Evolutionary conservation across 1,139 yeast genomes (phyloP).

Genomic region (Scheffersomyces segobiensis): DNA sequence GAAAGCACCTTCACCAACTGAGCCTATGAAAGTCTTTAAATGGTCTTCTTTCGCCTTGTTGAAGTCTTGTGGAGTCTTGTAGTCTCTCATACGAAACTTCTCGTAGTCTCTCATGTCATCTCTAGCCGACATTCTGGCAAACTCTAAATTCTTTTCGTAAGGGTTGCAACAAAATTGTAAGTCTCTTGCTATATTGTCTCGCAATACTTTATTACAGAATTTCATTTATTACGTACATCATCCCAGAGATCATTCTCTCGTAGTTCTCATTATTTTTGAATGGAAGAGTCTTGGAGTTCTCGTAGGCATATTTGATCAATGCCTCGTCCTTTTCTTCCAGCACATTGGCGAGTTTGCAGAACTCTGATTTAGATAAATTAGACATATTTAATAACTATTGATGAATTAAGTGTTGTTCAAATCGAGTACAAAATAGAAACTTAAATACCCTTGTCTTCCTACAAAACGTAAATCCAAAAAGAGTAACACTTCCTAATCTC

Average conservation of each 20-base stretch:
- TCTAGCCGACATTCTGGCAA: neutral
- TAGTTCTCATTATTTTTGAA: neutral
- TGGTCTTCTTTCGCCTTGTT: neutral
- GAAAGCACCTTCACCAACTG: neutral
- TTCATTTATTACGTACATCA: neutral
- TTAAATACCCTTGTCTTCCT: neutral
- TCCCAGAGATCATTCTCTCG: neutral
- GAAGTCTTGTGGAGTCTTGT: slow-evolving; percentile 1
- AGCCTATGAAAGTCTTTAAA: neutral
- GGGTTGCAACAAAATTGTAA: neutral
- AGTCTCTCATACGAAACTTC: neutral
- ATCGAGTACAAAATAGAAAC: neutral
- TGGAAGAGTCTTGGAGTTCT: neutral
- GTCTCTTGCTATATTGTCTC: neutral
- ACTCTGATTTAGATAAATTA: neutral
- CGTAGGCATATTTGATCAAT: neutral
- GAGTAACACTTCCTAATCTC: neutral
- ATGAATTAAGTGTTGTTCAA: neutral
- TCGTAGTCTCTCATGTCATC: neutral
- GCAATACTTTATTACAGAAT: neutral
- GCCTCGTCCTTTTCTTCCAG: neutral
- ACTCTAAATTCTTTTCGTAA: neutral
- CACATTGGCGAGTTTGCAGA: neutral
- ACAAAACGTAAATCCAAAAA: neutral
- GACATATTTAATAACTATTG: neutral